Base-by-base conservation (phyloP, 1,139 yeast species). In the Candida tunisiensis region DNA sequence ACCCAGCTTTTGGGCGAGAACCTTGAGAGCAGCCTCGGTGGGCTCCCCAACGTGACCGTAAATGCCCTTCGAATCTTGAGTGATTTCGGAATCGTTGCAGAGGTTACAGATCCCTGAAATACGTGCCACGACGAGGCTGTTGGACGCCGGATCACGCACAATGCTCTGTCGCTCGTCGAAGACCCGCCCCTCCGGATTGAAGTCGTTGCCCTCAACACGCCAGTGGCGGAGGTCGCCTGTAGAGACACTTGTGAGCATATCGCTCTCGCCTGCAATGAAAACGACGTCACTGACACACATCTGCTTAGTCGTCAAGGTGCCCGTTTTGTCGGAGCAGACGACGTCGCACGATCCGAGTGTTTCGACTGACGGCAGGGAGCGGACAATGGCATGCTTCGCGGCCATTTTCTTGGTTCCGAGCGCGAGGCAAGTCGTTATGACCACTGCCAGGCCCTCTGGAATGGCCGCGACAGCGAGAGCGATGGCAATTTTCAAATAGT, bases 181-280 rank as follows among this genome's bases (percentile, higher is more conserved):
- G n/a, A n/a, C n/a, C 82, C 83, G 82, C 36, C 55, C 55, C 67
- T 82, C 83, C 52, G 88, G 75, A 65, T 82, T 73, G 59, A 92
- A 92, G 57, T 75, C 78, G 66, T 69, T 73, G 37, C 72, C 74
- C 57, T 85, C 93, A 48, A 88, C 96, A 69, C 98, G 98, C 54
- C 80, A n/a, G n/a, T n/a, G n/a, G n/a, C n/a, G n/a, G n/a, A n/a
- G n/a, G n/a, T n/a, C n/a, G n/a, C n/a, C n/a, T n/a, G n/a, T n/a
- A n/a, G n/a, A n/a, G n/a, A n/a, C n/a, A n/a, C n/a, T n/a, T n/a
- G n/a, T n/a, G n/a, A n/a, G n/a, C n/a, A n/a, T n/a, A n/a, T n/a
- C n/a, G n/a, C n/a, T n/a, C n/a, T n/a, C n/a, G n/a, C n/a, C n/a
- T n/a, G n/a, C 93, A 51, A 91, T 96, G 56, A 95, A 83, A 80